Base-by-base conservation (phyloP, 1,284 basidiomycete genomes). In the Thelephora terrestris region DNA sequence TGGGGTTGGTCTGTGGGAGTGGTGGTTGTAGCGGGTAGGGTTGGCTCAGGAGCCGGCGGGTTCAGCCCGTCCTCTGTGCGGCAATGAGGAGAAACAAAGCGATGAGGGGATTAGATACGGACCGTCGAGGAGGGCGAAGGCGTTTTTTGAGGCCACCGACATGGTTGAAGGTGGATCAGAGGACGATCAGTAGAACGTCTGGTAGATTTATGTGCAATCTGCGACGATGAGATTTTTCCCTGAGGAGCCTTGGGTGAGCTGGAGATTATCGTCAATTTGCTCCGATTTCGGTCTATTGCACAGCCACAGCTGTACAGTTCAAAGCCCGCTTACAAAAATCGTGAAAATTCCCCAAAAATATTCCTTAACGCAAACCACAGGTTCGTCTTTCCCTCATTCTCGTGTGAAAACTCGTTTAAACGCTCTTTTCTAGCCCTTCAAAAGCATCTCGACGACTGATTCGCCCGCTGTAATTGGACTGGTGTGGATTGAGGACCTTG, bases 401-500 rank as follows among this genome's bases (percentile, higher is more conserved):
- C 17, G 23, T 52, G 21, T 49, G 39, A 42, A 43, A 23, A 16
- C 43, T 24, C 9, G 9, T 45, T 55, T 57, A 54, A 17, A 45
- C 38, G 3, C 5, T 18, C 24, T 47, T 47, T 17, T 44, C 17
- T 55, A 85, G 83, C 76, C 74, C 63, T n/a, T 69, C 62, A 79
- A 85, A 89, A 88, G 85, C 85, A 88, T 88, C 85, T 87, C 81
- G 76, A 80, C 73, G 81, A 88, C 58, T 85, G 79, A 67, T 70
- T 69, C 79, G 75, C 76, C 81, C 76, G 85, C 80, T 67, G 53
- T 57, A 52, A 55, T 54, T 67, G 79, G 80, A 82, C 73, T 76
- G 76, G 76, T 58, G 81, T 70, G 71, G 76, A 71, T 84, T 81
- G 75, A 86, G 76, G 85, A 88, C 76, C 71, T 79, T 73, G 85